Evolutionary conservation across 2,329 filamentous ascomycete genomes (phyloP).

Genomic region (Aphanocladium album): DNA sequence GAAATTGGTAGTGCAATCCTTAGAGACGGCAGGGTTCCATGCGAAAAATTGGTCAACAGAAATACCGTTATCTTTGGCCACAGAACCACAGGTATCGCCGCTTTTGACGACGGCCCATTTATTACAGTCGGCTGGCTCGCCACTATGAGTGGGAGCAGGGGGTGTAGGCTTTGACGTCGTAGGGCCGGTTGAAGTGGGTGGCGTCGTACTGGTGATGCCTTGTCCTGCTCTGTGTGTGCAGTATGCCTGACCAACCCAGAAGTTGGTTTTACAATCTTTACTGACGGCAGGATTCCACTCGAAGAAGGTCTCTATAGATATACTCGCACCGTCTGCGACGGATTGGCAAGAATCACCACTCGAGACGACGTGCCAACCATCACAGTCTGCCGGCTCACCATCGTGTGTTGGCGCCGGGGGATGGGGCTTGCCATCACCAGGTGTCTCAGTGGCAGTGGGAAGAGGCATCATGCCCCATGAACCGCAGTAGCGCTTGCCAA

Average conservation of each 20-base stretch:
- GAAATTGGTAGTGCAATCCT: no score
- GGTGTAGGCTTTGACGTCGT: no score
- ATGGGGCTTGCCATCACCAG: not conserved
- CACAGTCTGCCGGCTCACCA: constrained; percentile 17
- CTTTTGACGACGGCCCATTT: no score
- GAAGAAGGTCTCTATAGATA: constrained; percentile 18
- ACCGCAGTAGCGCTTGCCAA: constrained; percentile 1
- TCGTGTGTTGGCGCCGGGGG: constrained; percentile 16
- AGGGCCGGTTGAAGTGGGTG: no score
- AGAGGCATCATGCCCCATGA: not conserved
- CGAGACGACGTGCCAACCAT: constrained; percentile 16
- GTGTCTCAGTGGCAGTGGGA: not conserved
- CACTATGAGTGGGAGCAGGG: no score
- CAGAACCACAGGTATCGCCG: no score
- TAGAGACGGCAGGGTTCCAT: no score
- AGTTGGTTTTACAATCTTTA: constrained; percentile 20
- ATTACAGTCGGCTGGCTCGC: no score
- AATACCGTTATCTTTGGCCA: no score
- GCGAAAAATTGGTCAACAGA: no score
- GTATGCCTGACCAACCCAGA: constrained; percentile 22
- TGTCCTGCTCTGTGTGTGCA: constrained; percentile 13
- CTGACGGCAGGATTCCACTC: constrained; percentile 13
- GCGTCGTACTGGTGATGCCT: no score
- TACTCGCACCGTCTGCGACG: constrained; percentile 1
- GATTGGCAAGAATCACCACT: constrained; percentile 16